These are phyloP conservation scores for Aphanomyces invadans DNA, from an alignment of 352 stramenopile genomes.

Conservation along the genomic window DNA sequence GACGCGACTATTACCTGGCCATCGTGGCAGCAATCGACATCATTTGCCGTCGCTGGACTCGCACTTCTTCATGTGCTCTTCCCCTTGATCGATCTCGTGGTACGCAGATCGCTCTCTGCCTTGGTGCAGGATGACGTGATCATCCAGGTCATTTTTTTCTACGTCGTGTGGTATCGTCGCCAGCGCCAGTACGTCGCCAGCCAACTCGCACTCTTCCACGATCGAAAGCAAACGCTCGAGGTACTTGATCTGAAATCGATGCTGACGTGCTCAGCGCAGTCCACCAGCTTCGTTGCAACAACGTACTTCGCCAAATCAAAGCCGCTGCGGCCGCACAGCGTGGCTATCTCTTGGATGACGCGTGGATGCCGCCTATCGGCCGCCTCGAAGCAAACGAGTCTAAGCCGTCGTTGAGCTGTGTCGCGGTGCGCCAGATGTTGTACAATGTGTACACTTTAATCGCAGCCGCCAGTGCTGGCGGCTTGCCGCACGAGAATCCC, in stretches of 20 bases:
- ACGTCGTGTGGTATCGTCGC: background rate
- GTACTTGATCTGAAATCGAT: too few relatives aligned
- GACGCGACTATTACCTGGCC: background rate
- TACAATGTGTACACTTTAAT: background rate
- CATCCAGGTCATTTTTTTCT: background rate
- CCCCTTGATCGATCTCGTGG: background rate
- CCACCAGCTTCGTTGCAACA: too few relatives aligned
- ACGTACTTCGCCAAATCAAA: conserved; percentile 6
- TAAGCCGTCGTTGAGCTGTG: background rate
- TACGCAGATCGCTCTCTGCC: background rate
- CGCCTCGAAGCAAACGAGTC: conserved; percentile 11
- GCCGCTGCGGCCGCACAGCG: conserved; percentile 3
- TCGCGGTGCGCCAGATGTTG: background rate
- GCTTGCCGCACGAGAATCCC: background rate
- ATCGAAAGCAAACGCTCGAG: background rate
- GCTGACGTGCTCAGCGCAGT: too few relatives aligned
- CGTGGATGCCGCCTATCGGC: conserved; percentile 3
- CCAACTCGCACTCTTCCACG: background rate
- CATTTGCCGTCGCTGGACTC: background rate
- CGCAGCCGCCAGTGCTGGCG: background rate
- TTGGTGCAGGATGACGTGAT: too few relatives aligned
- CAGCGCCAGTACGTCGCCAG: background rate
- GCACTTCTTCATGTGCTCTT: conserved; percentile 2
- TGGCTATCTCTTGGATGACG: conserved; percentile 4
- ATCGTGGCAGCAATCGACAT: background rate